Base-by-base conservation (phyloP, 805 yeast genomes). In the Kregervanrija pseudodelftensis region DNA sequence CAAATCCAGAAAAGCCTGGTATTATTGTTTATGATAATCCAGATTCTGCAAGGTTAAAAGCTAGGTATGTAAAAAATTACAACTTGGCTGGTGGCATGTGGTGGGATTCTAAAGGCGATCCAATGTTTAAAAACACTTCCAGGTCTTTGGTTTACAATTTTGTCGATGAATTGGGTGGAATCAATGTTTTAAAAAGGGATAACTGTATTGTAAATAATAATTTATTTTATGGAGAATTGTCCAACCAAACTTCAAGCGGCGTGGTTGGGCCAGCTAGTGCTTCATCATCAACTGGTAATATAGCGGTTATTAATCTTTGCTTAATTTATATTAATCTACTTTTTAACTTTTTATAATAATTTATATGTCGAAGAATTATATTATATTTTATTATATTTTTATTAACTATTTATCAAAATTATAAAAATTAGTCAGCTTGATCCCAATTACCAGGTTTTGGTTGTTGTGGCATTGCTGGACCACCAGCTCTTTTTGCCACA, bases 401-500 rank as follows among this genome's bases (percentile, higher is more conserved):
- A 22, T 22, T 22, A 22, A 22, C 28, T 22, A 22, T 22, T 22
- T 22, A 22, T 22, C 28, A 22, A 22, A 22, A 30, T 30, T 41
- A 41, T 34, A 46, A 40, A 38, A 13, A 22, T 39, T 47, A 88
- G 67, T 90, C 96, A 49, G 76, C 96, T 66, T 83, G 93, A 61
- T 89, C 97, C 97, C 97, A 89, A 69, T 88, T 89, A 49, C 96
- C 96, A 39, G 93, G 91, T 65, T 80, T 80, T 54, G 82, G 83
- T 60, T 85, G 95, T 56, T 74, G 69, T 32, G 96, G 96, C 76
- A 89, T 82, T 31, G 72, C 81, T 40, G 99, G 99, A 16, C 99
- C 99, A 53, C 99, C 99, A 2, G 98, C 97, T 64, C 96, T 80
- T 77, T 91, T 91, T 38, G 99, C 98, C 93, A 91, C 93, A 62